Evolutionary conservation across 495 filamentous ascomycete species (phyloP), one percentile per base, ranked within the genome.

Genomic region (Annulohypoxylon bovei): DNA sequence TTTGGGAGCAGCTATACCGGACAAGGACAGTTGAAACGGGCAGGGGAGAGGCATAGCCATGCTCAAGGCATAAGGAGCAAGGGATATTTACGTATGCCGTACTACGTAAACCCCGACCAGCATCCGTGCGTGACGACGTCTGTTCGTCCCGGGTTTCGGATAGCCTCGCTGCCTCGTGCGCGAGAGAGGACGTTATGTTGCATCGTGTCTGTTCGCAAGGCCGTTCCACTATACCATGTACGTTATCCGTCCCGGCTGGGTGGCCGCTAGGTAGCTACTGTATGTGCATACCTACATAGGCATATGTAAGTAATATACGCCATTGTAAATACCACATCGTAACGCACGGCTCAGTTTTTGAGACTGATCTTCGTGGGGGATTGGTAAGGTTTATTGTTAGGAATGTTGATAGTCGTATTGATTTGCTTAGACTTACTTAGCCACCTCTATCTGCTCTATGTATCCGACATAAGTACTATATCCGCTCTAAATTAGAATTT

Each of bases 71-170:
- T 49, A 11, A 61, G 42, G 59, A 7, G 4, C 20, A 32, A 33
- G n/a, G 16, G 6, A 33, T 1, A n/a, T 18, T 20, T 53, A 53
- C 25, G 49, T 20, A 33, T 32, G 46, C 47, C 25, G 49, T 50
- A 11, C 46, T n/a, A 50, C 46, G 44, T 47, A 47, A 25, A 47
- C 44, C 44, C 44, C 11, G 55, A 1, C 56, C 39, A 30, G 16
- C 59, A 52, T 71, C 68, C 54, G 68, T 71, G 62, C 62, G 56
- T 32, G 42, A 46, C 65, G 47, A 59, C 49, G 44, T 62, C 23
- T 59, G 50, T 58, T 62, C 62, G 56, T 59, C 68, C 46, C 57
- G 32, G 59, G 68, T 71, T 56, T 67, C 62, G 62, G 33, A 56
- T 53, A 28, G n/a, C n/a, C n/a, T n/a, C n/a, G n/a, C n/a, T n/a